A percentile compares a stretch with the other conserved stretches of the same genome.
These are phyloP conservation scores for Puccinia brachypodii DNA, from an alignment of 1,284 basidiomycete species.

Conservation along the genomic window DNA sequence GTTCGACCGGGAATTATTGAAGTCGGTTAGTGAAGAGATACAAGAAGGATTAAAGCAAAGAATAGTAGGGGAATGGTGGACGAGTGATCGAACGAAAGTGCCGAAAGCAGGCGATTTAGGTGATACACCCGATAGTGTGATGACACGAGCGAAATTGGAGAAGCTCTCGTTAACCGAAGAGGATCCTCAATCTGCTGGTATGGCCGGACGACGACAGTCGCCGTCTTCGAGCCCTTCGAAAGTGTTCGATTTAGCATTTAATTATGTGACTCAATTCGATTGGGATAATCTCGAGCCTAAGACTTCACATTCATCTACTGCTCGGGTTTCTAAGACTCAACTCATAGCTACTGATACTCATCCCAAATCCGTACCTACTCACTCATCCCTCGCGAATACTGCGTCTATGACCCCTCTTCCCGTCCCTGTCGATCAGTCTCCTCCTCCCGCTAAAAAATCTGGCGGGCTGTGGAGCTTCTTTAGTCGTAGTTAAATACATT, in stretches of 20 bases:
- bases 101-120: not conserved
- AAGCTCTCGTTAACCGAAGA: not conserved
- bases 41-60: not conserved
- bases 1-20: conserved; percentile 1
- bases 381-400: not conserved
- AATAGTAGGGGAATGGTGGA: conserved; percentile 6
- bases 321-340: not conserved
- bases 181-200: not conserved
- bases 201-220: not conserved
- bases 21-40: not conserved
- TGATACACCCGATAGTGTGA: not conserved
- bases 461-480: conserved; percentile 23
- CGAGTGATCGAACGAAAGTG: not conserved
- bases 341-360: too few relatives aligned
- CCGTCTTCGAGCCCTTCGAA: not conserved
- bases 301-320: not conserved
- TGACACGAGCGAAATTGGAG: not conserved
- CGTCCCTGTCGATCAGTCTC: not conserved
- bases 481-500: not conserved
- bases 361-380: not conserved
- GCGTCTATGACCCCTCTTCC: not conserved
- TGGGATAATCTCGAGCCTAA: not conserved
- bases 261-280: conserved; percentile 25
- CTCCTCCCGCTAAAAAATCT: conserved; percentile 1
- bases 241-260: conserved; percentile 32